Evolutionary conservation across 2,329 filamentous ascomycete species (phyloP).

Genomic region (Arachnomyces sp.): DNA sequence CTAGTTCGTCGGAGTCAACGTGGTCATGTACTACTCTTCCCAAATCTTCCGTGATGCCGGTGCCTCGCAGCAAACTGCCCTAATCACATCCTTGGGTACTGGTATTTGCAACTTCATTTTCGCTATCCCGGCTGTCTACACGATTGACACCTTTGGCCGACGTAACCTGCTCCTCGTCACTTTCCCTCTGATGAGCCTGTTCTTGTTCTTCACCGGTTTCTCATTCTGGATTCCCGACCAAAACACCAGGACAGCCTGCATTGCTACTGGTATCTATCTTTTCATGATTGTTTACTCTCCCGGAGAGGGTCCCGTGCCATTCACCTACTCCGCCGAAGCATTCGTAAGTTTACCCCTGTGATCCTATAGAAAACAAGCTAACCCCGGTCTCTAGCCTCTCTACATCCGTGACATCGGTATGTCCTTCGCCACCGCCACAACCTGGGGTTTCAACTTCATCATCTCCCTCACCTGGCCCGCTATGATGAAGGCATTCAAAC

Average conservation of each 20-base stretch:
- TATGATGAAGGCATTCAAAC: slow-evolving; percentile 32
- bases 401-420: slow-evolving; percentile 37
- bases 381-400: slow-evolving; percentile 12
- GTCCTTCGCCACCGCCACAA: slow-evolving; percentile 37
- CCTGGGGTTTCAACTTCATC: slow-evolving; percentile 43
- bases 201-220: slow-evolving; percentile 35
- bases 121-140: slow-evolving; percentile 49
- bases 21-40: slow-evolving; percentile 57
- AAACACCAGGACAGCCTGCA: slow-evolving; percentile 16
- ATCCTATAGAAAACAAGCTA: neutral
- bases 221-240: slow-evolving; percentile 25
- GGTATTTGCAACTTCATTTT: slow-evolving; percentile 53
- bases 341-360: slow-evolving; percentile 25
- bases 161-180: slow-evolving; percentile 49
- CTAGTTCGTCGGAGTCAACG: slow-evolving; percentile 39
- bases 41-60: slow-evolving; percentile 44
- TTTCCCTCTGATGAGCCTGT: slow-evolving; percentile 48
- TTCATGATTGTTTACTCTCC: slow-evolving; percentile 31
- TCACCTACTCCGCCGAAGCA: slow-evolving; percentile 53
- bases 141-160: slow-evolving; percentile 53
- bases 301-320: slow-evolving; percentile 51
- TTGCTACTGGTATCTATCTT: slow-evolving; percentile 22
- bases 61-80: slow-evolving; percentile 36
- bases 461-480: slow-evolving; percentile 39
- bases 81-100: slow-evolving; percentile 28